These are phyloP conservation scores for Chlorella sp. DNA, from an alignment of 139 green algal genomes.

Conservation along the genomic window DNA sequence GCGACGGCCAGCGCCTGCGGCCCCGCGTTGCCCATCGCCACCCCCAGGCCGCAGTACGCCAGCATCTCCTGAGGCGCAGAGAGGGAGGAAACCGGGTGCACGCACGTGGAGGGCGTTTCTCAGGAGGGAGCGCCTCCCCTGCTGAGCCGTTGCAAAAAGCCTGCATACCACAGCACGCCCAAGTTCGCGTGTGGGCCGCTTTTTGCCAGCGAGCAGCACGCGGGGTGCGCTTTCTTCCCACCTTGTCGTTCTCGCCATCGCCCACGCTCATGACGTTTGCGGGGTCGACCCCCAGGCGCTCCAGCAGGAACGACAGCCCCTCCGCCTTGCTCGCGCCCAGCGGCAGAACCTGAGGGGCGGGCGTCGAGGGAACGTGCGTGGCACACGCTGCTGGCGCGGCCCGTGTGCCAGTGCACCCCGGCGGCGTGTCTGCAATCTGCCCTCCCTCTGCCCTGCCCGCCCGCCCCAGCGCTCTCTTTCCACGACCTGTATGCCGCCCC, in stretches of 20 bases:
- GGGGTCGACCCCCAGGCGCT: conserved; percentile 47
- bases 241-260: conserved; percentile 87
- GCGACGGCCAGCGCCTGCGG: conserved; percentile 43
- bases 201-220: background rate
- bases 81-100: background rate
- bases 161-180: background rate
- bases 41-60: conserved; percentile 49
- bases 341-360: conserved; percentile 59
- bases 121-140: too few species aligned
- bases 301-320: conserved; percentile 56
- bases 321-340: conserved; percentile 68
- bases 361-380: too few species aligned
- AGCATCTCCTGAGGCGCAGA: conserved; percentile 74
- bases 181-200: background rate
- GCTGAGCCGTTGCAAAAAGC: background rate
- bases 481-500: background rate
- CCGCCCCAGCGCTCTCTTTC: background rate
- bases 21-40: conserved; percentile 87
- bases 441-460: too few species aligned
- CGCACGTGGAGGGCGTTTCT: too few species aligned
- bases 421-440: too few species aligned
- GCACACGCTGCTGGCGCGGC: too few species aligned
- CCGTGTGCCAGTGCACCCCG: too few species aligned
- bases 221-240: background rate
- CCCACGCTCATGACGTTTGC: conserved; percentile 77